Evolutionary conservation across 352 stramenopile species (phyloP).

Genomic region (Phytophthora podocarpi): DNA sequence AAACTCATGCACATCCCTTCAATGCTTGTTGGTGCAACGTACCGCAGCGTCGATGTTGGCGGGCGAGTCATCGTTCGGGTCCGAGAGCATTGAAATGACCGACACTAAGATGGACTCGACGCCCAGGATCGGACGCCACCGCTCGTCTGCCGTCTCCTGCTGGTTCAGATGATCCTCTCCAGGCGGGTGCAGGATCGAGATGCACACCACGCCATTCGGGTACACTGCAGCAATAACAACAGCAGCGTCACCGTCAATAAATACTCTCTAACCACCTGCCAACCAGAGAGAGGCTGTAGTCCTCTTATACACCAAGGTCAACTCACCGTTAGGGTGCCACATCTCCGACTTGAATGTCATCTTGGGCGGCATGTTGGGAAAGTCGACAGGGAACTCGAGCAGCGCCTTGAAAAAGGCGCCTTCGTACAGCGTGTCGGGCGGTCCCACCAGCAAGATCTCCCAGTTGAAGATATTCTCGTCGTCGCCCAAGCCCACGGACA

Average conservation of each 20-base stretch:
- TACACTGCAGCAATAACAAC: slow-evolving; percentile 86
- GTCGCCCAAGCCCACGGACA: slow-evolving; percentile 97
- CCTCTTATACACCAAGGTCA: not conserved
- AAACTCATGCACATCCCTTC: not conserved
- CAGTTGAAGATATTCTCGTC: slow-evolving; percentile 99
- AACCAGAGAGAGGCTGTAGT: not conserved
- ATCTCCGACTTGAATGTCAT: slow-evolving; percentile 99
- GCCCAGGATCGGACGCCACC: slow-evolving; percentile 98
- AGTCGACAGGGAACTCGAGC: slow-evolving; percentile 97
- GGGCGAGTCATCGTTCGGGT: slow-evolving; percentile 99
- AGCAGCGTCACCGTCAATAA: slow-evolving; percentile 4
- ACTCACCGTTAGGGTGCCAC: slow-evolving; percentile 98
- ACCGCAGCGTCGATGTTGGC: slow-evolving; percentile 99
- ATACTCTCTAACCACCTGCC: not conserved
- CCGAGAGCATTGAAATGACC: slow-evolving; percentile 99
- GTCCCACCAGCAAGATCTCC: slow-evolving; percentile 98
- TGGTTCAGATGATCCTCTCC: slow-evolving; percentile 98
- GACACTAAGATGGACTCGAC: slow-evolving; percentile 96
- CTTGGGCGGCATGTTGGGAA: slow-evolving; percentile 98
- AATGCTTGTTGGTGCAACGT: slow-evolving; percentile 30
- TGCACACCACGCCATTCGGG: slow-evolving; percentile 98
- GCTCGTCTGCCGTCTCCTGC: slow-evolving; percentile 97
- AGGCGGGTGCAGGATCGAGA: slow-evolving; percentile 99
- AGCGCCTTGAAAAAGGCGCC: slow-evolving; percentile 98
- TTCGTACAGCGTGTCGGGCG: slow-evolving; percentile 94